Percentiles rank a stretch among this genome's conserved stretches.
Evolutionary conservation across 352 stramenopile genomes (phyloP).

Genomic region (Globisporangium nodosum): DNA sequence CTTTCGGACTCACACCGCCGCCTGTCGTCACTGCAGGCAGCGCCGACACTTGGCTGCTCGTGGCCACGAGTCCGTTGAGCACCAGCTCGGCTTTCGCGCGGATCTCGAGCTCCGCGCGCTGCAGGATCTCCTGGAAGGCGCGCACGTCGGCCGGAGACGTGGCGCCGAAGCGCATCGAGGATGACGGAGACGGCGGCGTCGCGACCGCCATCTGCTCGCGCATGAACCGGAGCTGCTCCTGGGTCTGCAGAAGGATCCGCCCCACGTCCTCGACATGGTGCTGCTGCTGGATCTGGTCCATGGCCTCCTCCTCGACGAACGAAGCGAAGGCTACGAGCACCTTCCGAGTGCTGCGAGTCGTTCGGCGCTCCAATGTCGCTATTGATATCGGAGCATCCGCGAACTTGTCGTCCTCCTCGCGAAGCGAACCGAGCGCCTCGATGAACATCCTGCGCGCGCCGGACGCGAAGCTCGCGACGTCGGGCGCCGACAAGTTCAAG

Average conservation of each 20-base stretch:
- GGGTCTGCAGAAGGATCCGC: slow-evolving; percentile 72
- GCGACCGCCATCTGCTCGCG: slow-evolving; percentile 56
- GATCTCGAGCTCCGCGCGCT: slow-evolving; percentile 63
- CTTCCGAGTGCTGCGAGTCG: too few species aligned
- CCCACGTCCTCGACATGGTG: slow-evolving; percentile 82
- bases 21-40: slow-evolving; percentile 20
- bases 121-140: slow-evolving; percentile 64
- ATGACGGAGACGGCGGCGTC: slow-evolving; percentile 25
- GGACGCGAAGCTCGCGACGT: slow-evolving; percentile 16
- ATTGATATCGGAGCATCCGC: background rate
- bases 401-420: too few species aligned
- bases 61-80: slow-evolving; percentile 59
- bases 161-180: slow-evolving; percentile 16
- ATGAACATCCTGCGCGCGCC: slow-evolving; percentile 61
- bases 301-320: slow-evolving; percentile 8
- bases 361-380: background rate
- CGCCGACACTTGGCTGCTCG: slow-evolving; percentile 20
- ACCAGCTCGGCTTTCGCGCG: slow-evolving; percentile 79
- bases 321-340: too few species aligned
- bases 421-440: too few species aligned
- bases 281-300: slow-evolving; percentile 76
- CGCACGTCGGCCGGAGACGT: slow-evolving; percentile 27
- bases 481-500: slow-evolving; percentile 28
- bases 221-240: slow-evolving; percentile 73
- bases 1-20: slow-evolving; percentile 5